Percentiles rank a stretch among this genome's conserved stretches.
These are phyloP conservation scores for Tylopilus felleus DNA, from an alignment of 768 basidiomycete genomes.

Conservation along the genomic window DNA sequence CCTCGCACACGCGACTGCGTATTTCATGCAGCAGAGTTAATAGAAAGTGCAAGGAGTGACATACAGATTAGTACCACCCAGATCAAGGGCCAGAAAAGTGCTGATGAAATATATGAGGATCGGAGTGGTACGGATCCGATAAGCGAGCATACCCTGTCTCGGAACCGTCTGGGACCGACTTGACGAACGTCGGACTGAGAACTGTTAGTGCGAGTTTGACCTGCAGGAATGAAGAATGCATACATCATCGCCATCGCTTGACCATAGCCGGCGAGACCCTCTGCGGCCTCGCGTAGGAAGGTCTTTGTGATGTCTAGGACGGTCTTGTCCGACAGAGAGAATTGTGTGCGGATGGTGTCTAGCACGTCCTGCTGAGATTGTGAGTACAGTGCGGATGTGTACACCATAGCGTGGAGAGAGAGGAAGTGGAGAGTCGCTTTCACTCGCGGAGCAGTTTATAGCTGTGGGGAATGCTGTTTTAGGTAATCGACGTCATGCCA, in stretches of 20 bases:
- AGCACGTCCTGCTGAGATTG: conserved; percentile 49
- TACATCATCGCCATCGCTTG: conserved; percentile 93
- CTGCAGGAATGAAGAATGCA: conserved; percentile 14
- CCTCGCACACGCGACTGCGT: conserved; percentile 88
- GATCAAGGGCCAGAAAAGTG: conserved; percentile 93
- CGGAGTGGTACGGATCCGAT: not conserved
- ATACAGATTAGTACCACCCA: conserved; percentile 97
- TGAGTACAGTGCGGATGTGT: conserved; percentile 40
- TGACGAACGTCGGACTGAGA: conserved; percentile 86
- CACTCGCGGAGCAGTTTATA: not conserved
- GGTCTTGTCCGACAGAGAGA: conserved; percentile 57
- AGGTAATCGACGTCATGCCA: conserved; percentile 8
- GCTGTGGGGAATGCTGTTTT: not conserved
- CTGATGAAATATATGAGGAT: conserved; percentile 38
- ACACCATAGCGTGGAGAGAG: conserved; percentile 28
- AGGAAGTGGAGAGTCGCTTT: not conserved
- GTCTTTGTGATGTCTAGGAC: conserved; percentile 70
- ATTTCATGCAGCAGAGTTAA: not conserved
- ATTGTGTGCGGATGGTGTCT: conserved; percentile 67
- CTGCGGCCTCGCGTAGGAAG: conserved; percentile 76
- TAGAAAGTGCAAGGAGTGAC: conserved; percentile 25
- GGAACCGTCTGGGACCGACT: conserved; percentile 89
- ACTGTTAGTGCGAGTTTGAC: not conserved
- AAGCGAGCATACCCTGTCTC: conserved; percentile 74
- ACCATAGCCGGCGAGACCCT: conserved; percentile 70